Evolutionary conservation across 1,284 basidiomycete genomes (phyloP).

Genomic region (Tilletiopsis washingtonensis): DNA sequence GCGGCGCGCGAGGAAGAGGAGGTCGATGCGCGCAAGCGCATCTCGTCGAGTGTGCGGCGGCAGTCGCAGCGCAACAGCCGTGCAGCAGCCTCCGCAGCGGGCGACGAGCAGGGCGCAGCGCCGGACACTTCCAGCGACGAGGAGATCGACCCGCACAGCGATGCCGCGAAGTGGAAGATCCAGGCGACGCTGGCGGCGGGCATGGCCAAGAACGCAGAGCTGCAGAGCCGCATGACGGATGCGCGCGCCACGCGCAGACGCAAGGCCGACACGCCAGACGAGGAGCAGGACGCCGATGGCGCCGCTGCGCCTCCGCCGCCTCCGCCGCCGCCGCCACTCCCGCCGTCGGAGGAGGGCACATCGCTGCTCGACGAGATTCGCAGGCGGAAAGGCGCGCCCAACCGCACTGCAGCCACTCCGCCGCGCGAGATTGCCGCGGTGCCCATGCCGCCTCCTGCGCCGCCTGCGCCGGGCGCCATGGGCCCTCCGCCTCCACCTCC

Average conservation of each 20-base stretch:
- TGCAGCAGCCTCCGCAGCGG: background rate
- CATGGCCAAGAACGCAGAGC: constrained; percentile 41
- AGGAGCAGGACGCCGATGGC: background rate
- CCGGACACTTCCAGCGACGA: constrained; percentile 8
- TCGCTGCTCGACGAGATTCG: constrained; percentile 35
- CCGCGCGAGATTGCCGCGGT: constrained; percentile 14
- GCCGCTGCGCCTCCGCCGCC: constrained; percentile 18
- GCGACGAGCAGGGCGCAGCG: constrained; percentile 3
- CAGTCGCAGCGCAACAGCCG: constrained; percentile 9
- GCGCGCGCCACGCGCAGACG: constrained; percentile 20
- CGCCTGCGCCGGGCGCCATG: constrained; percentile 3
- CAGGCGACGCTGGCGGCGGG: constrained; percentile 41
- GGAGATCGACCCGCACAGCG: constrained; percentile 13
- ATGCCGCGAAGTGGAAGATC: constrained; percentile 43
- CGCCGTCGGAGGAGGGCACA: background rate
- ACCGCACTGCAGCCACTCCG: constrained; percentile 4
- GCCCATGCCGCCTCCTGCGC: constrained; percentile 15
- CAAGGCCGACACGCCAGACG: constrained; percentile 8
- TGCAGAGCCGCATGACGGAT: constrained; percentile 40
- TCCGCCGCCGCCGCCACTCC: constrained; percentile 9
- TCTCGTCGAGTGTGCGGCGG: constrained; percentile 21
- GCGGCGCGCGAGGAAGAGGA: constrained; percentile 2
- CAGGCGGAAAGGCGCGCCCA: constrained; percentile 6
- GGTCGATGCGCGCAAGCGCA: constrained; percentile 15
- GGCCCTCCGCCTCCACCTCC: constrained; percentile 28